A percentile compares a stretch with the other conserved stretches of the same genome.
Conservation (phyloP, 306 rosid species). For the Glycine latifolia region DNA sequence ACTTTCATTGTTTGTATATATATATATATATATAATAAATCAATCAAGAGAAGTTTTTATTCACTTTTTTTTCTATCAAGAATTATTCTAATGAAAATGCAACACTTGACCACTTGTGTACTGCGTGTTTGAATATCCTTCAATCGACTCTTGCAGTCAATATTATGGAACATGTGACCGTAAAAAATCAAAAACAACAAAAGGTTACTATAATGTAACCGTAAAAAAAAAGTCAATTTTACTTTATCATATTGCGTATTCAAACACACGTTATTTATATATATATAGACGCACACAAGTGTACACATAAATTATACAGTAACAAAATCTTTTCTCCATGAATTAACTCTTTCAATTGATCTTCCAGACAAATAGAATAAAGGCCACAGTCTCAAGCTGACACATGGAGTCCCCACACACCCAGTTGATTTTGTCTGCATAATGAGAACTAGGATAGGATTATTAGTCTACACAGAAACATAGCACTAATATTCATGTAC, state of each 20-base stretch:
- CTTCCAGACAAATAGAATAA: slow-evolving; percentile 51
- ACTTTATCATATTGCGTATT: too few relatives aligned
- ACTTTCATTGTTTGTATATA: not conserved
- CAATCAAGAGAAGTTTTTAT: slow-evolving; percentile 17
- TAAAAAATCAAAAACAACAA: too few relatives aligned
- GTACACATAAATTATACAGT: not conserved
- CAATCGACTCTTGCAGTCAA: too few relatives aligned
- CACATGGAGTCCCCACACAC: slow-evolving; percentile 50
- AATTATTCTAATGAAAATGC: slow-evolving; percentile 20
- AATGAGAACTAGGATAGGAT: slow-evolving; percentile 15
- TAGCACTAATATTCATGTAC: not conserved
- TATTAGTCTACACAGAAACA: not conserved
- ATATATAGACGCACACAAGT: not conserved
- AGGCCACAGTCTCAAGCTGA: slow-evolving; percentile 46
- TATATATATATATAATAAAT: not conserved
- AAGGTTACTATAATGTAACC: too few relatives aligned
- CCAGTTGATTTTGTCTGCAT: slow-evolving; percentile 26
- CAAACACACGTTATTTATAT: too few relatives aligned
- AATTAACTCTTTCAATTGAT: not conserved
- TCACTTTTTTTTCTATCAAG: not conserved
- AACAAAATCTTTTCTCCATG: slow-evolving; percentile 22
- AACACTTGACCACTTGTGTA: not conserved
- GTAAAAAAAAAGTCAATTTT: too few relatives aligned
- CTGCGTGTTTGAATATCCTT: too few relatives aligned
- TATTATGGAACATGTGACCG: too few relatives aligned